Base-by-base conservation (phyloP, 768 basidiomycete species). In the Wakefieldia striispora region DNA sequence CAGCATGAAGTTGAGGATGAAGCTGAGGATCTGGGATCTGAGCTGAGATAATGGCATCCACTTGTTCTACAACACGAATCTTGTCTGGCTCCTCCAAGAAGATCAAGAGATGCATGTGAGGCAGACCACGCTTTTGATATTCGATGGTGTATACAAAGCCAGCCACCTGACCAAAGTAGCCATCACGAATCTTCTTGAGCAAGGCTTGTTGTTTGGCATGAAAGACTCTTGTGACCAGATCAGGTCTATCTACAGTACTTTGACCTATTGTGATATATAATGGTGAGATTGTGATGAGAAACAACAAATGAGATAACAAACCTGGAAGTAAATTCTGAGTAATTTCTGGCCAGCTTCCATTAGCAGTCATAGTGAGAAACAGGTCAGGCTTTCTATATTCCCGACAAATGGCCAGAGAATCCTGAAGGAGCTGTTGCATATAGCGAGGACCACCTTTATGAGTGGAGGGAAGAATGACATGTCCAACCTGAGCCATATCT, bases 121-220 rank as follows among this genome's bases (percentile, higher is more conserved):
- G 80, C 0, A 83, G 71, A 0, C 78, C 77, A 0, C 75, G 59
- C 50, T 82, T 83, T 57, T 83, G 81, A 55, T 81, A 83, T 51
- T 84, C 77, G 43, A 81, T 79, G 10, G 72, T 74, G 47, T 79
- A 78, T 0, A 82, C 72, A 47, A 70, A 62, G 4, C 74, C 80
- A 29, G 70, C 71, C 6, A 63, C 49, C 1, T 49, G 9, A 0
- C 80, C 80, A 65, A 79, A 72, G 37, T 75, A 62, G 8, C 70
- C 70, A 36, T 70, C 21, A 12, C 64, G 61, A 8, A 82, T 69
- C 20, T 67, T 63, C 2, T 71, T 48, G 0, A 77, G 19, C 1
- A 77, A 42, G 0, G 63, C 69, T 10, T 70, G 51, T 34, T 68
- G 69, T 58, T 81, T 79, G 40, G 62, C 34, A 13, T 72, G 36